These are phyloP conservation scores for Ambrosia hybrid DNA, from an alignment of 140 eudicot genomes.

Conservation along the genomic window DNA sequence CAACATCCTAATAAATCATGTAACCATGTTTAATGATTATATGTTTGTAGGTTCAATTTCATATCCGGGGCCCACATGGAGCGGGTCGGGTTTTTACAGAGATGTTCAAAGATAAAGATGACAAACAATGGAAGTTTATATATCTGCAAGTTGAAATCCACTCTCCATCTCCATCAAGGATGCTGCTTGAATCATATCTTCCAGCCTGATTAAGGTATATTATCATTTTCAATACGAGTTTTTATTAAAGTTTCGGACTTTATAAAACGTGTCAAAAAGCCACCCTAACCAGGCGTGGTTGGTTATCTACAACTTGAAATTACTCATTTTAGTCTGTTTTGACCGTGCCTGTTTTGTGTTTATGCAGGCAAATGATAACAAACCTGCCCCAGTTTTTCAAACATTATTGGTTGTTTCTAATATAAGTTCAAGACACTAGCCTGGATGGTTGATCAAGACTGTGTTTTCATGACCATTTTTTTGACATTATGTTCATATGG, in stretches of 20 bases:
- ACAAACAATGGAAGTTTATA: conserved; percentile 85
- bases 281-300: neutral
- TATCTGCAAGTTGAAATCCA: conserved; percentile 75
- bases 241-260: neutral
- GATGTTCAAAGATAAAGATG: conserved; percentile 82
- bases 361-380: conserved; percentile 24
- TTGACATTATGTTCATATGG: conserved; percentile 16
- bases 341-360: neutral
- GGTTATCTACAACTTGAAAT: neutral
- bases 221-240: neutral
- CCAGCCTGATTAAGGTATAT: conserved; percentile 48
- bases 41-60: conserved; percentile 61
- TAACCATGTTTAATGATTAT: too few relatives aligned
- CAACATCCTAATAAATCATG: neutral
- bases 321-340: conserved; percentile 2
- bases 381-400: neutral
- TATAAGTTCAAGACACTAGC: conserved; percentile 10
- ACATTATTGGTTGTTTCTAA: neutral
- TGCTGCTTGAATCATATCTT: conserved; percentile 68
- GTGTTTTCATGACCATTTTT: conserved; percentile 20
- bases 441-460: conserved; percentile 10
- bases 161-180: conserved; percentile 53
- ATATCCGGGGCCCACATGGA: conserved; percentile 90
- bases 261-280: neutral
- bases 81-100: conserved; percentile 67